These are phyloP conservation scores for Scheffersomyces titani DNA, from an alignment of 1,139 yeast species.

Conservation along the genomic window DNA sequence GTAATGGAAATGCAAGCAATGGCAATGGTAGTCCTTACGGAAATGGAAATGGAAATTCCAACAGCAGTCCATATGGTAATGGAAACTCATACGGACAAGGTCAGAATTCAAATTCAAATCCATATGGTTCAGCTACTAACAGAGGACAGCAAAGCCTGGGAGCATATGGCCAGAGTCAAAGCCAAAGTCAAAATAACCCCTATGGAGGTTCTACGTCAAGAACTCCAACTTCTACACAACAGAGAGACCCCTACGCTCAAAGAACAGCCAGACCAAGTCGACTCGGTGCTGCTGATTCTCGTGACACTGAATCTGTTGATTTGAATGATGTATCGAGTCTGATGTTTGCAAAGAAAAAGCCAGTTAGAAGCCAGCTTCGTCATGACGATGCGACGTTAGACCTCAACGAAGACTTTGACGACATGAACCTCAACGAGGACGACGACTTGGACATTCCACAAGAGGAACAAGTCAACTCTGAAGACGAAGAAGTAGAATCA, in stretches of 20 bases:
- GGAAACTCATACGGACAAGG: not conserved
- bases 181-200: not conserved
- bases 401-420: conserved; percentile 37
- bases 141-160: not conserved
- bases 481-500: conserved; percentile 88
- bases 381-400: conserved; percentile 27
- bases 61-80: conserved; percentile 4
- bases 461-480: conserved; percentile 52
- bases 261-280: conserved; percentile 3
- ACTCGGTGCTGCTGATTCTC: not conserved
- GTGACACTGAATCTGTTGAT: conserved; percentile 41
- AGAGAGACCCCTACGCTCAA: conserved; percentile 6
- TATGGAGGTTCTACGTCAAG: conserved; percentile 1
- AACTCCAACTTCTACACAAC: not conserved
- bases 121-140: not conserved
- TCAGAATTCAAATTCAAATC: not conserved
- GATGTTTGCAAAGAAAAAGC: conserved; percentile 23
- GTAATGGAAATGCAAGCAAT: conserved; percentile 1
- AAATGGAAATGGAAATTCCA: conserved; percentile 1
- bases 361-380: conserved; percentile 22
- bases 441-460: conserved; percentile 43
- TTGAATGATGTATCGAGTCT: conserved; percentile 45
- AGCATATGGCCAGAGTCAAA: not conserved
- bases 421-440: conserved; percentile 36
- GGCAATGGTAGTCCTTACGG: conserved; percentile 4